These are phyloP conservation scores for Allomyces macrogynus DNA, from an alignment of 192 early-diverging fungal genomes.

Conservation along the genomic window DNA sequence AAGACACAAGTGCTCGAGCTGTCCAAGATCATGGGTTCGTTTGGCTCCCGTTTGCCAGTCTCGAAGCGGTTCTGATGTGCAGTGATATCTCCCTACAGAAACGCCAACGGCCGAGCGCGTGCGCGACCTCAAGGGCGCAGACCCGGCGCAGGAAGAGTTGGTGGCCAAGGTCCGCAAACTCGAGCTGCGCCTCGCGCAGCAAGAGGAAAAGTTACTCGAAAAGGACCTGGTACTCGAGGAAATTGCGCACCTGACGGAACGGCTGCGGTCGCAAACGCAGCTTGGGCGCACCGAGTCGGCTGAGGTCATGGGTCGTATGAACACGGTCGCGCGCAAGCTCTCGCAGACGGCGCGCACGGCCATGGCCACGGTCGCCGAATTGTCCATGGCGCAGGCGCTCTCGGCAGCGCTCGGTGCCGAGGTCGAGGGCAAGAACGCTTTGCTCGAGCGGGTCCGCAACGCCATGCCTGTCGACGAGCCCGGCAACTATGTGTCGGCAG, in stretches of 20 bases:
- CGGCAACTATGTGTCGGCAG: too few species aligned
- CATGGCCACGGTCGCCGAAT: slow-evolving; percentile 35
- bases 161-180: slow-evolving; percentile 24
- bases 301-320: slow-evolving; percentile 19
- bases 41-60: background rate
- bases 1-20: background rate
- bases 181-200: slow-evolving; percentile 15
- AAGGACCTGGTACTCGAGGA: slow-evolving; percentile 37
- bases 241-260: slow-evolving; percentile 21
- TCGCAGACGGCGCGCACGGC: slow-evolving; percentile 24
- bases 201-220: slow-evolving; percentile 33
- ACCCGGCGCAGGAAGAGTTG: slow-evolving; percentile 8
- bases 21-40: background rate
- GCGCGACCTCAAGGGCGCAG: background rate
- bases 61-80: too few species aligned
- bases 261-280: slow-evolving; percentile 26
- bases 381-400: slow-evolving; percentile 38
- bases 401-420: slow-evolving; percentile 11
- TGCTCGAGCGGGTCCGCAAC: too few species aligned
- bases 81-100: background rate
- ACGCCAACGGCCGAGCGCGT: background rate
- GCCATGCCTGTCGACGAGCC: too few species aligned
- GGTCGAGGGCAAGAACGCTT: background rate
- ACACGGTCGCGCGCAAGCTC: slow-evolving; percentile 30
- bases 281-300: slow-evolving; percentile 22